Evolutionary conservation across 2,329 filamentous ascomycete genomes (phyloP).

Genomic region (Truncatella angustata): DNA sequence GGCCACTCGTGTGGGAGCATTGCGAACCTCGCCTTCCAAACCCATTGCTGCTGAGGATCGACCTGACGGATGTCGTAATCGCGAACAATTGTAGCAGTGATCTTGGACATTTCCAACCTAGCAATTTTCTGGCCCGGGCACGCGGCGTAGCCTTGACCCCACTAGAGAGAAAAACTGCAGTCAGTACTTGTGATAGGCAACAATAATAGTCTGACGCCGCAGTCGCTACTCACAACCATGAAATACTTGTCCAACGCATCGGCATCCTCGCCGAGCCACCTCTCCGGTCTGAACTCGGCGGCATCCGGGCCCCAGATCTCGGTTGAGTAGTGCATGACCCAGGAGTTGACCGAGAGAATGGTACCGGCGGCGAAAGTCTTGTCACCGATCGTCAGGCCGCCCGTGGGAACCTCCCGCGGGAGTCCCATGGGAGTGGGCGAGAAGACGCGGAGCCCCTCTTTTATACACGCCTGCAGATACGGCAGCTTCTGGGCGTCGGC

Average conservation of each 20-base stretch:
- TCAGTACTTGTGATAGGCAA: not conserved
- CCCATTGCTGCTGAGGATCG: conserved; percentile 15
- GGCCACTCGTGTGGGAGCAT: conserved; percentile 16
- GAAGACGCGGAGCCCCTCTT: conserved; percentile 29
- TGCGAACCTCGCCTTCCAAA: conserved; percentile 14
- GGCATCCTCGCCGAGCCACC: conserved; percentile 18
- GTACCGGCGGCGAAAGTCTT: conserved; percentile 26
- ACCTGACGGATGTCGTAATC: conserved; percentile 17
- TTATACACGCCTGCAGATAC: conserved; percentile 32
- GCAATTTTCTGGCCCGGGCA: conserved; percentile 18
- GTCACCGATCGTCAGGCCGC: conserved; percentile 25
- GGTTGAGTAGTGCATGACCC: conserved; percentile 26
- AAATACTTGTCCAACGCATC: conserved; percentile 16
- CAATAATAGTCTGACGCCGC: no score
- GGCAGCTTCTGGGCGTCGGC: conserved; percentile 26
- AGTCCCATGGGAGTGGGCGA: conserved; percentile 25
- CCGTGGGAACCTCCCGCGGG: conserved; percentile 23
- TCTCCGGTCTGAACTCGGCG: conserved; percentile 20
- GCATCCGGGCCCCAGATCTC: conserved; percentile 21
- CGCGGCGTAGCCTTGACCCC: conserved; percentile 6
- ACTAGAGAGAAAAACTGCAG: not conserved
- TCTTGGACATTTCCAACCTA: conserved; percentile 17
- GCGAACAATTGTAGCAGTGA: conserved; percentile 16
- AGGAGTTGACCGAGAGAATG: conserved; percentile 20
- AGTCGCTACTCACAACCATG: conserved; percentile 20